phyloP scores from a whole-genome alignment of 1,284 basidiomycete species.

The Ceratobasidium sp. region DNA sequence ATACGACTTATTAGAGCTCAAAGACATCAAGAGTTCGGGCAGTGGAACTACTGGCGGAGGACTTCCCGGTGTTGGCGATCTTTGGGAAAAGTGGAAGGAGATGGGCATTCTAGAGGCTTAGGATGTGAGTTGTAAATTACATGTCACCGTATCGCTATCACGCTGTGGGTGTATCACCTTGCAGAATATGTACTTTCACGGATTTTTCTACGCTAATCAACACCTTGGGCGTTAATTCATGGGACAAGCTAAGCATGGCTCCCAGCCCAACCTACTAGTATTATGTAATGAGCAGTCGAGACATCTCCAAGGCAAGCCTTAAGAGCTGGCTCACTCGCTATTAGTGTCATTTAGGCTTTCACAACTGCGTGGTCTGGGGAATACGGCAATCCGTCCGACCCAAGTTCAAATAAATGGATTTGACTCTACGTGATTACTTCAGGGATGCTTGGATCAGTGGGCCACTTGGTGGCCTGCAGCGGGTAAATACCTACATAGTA shows the following conservation, averaged over 20 bases:
- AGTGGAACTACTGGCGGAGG: conserved; percentile 55
- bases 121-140: conserved; percentile 32
- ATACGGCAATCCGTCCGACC: no score
- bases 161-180: conserved; percentile 34
- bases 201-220: background rate
- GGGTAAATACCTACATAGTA: background rate
- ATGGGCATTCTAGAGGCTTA: conserved; percentile 71
- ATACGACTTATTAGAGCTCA: conserved; percentile 80
- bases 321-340: no score
- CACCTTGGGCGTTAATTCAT: background rate
- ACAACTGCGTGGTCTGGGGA: no score
- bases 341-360: no score
- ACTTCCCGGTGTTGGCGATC: conserved; percentile 78
- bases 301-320: no score
- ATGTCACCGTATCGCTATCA: background rate
- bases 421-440: background rate
- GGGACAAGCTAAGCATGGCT: background rate
- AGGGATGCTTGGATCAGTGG: background rate
- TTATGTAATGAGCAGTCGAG: no score
- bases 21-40: conserved; percentile 57
- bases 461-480: background rate
- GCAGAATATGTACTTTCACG: conserved; percentile 29
- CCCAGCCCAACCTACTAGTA: no score
- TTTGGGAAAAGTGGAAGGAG: conserved; percentile 92
- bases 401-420: background rate